Percentiles rank a stretch among this genome's conserved stretches.
Conservation (phyloP, 331 rosid species). For the Rosa hybrid region DNA sequence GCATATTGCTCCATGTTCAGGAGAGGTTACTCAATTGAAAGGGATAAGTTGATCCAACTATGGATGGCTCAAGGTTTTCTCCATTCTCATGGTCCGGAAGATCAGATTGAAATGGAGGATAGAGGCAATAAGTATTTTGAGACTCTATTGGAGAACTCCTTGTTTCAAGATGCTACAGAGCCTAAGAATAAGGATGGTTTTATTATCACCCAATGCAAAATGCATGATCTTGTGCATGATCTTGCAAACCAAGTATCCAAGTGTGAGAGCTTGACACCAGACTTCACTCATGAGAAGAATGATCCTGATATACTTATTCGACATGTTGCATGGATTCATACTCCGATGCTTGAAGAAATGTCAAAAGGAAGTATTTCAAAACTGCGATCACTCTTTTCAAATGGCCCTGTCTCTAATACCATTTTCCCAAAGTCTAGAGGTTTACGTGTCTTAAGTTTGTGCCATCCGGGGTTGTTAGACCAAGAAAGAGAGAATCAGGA, state of each 20-base stretch:
- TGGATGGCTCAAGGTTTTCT: background rate
- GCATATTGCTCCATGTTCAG: background rate
- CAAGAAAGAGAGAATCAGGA: no score
- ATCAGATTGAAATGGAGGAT: background rate
- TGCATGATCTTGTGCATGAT: background rate
- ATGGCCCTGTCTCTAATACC: no score
- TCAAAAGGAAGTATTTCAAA: background rate
- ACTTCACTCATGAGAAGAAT: background rate
- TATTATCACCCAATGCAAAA: background rate
- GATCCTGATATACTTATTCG: background rate
- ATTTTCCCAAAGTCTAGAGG: no score
- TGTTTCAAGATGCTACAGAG: no score
- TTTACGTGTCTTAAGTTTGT: no score
- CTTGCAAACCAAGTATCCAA: no score
- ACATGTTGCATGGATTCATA: background rate
- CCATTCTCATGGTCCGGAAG: no score
- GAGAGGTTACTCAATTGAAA: background rate
- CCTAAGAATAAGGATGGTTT: background rate
- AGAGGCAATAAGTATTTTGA: background rate
- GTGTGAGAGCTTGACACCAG: no score
- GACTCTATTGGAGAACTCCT: background rate
- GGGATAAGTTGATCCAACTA: background rate
- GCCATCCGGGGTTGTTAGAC: no score
- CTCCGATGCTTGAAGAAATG: no score
- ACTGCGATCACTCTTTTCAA: background rate